Conservation (phyloP, 2,329 filamentous ascomycete species). For the Fusarium dimerum region DNA sequence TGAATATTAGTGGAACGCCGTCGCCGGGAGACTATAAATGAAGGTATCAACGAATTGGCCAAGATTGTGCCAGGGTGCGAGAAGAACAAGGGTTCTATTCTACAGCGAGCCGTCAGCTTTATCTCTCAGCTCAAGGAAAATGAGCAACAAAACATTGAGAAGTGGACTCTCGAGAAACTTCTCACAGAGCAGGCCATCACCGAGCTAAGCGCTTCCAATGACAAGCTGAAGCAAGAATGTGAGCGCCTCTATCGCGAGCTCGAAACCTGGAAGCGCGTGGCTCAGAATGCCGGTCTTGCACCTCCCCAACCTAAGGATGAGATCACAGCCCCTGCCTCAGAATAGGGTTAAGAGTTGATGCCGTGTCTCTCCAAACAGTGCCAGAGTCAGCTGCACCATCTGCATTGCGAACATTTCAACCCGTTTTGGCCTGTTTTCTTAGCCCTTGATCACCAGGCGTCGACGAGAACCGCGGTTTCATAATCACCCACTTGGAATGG, state of each 20-base stretch:
- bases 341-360: conserved; percentile 28
- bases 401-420: background rate
- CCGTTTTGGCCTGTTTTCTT: background rate
- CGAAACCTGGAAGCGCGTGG: conserved; percentile 75
- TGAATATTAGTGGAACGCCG: conserved; percentile 78
- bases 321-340: conserved; percentile 20
- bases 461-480: too few relatives aligned
- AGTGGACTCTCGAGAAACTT: conserved; percentile 90
- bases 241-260: conserved; percentile 76
- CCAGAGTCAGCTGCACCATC: too few relatives aligned
- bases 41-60: conserved; percentile 96
- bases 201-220: conserved; percentile 83
- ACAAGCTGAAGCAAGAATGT: conserved; percentile 81
- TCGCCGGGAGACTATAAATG: conserved; percentile 96
- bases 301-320: conserved; percentile 43
- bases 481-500: conserved; percentile 5
- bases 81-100: conserved; percentile 97
- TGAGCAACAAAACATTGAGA: conserved; percentile 89
- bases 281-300: conserved; percentile 59
- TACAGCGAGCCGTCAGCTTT: conserved; percentile 90
- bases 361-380: too few relatives aligned
- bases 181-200: conserved; percentile 86
- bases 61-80: conserved; percentile 98
- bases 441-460: too few relatives aligned
- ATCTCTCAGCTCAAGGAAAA: conserved; percentile 95